Conservation (phyloP, 768 basidiomycete species). For the Suillus occidentalis region DNA sequence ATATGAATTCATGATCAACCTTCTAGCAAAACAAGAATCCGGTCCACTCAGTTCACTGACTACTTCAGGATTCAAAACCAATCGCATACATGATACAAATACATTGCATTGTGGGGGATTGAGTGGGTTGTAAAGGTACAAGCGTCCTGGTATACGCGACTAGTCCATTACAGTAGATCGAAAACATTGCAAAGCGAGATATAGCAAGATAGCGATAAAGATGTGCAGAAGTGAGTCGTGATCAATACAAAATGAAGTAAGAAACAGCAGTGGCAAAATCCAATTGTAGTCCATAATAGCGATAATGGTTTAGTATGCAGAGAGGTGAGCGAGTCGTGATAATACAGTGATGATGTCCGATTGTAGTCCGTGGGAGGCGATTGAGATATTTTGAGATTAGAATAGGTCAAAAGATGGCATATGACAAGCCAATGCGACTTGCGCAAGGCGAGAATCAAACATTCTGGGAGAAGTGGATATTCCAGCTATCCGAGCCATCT, state of each 20-base stretch:
- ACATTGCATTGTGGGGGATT: background rate
- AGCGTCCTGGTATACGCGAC: background rate
- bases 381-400: background rate
- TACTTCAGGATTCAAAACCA: background rate
- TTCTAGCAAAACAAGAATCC: background rate
- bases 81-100: background rate
- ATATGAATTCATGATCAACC: background rate
- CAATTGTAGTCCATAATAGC: background rate
- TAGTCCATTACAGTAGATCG: background rate
- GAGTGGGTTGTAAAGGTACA: background rate
- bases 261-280: background rate
- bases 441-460: constrained; percentile 13
- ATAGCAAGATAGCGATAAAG: constrained; percentile 3
- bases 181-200: background rate
- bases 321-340: background rate
- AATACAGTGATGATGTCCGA: background rate
- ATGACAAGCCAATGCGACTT: background rate
- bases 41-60: background rate
- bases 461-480: constrained; percentile 23
- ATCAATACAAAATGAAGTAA: background rate
- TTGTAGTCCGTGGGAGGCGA: background rate
- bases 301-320: background rate
- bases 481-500: constrained; percentile 30
- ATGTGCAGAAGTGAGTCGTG: background rate
- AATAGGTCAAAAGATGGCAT: background rate